Base-by-base conservation (phyloP, 495 filamentous ascomycete species). In the Talaromyces nanjingensis region DNA sequence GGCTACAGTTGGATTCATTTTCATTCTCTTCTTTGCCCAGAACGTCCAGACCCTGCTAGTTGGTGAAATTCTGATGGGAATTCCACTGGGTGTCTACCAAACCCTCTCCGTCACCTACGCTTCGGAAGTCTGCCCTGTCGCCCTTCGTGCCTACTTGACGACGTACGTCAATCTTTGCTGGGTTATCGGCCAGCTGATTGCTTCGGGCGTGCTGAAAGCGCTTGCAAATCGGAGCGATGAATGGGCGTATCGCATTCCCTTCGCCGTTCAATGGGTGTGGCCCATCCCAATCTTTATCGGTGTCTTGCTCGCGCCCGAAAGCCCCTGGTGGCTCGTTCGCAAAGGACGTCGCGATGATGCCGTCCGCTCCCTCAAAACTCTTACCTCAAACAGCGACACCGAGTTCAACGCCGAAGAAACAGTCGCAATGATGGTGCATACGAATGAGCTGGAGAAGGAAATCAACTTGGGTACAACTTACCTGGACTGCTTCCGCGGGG, bases 401-500 rank as follows among this genome's bases (percentile, higher is more conserved):
- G 73, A 82, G 56, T 85, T 88, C 63, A 76, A 89, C 57, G 74
- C 80, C 5, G 81, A 86, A 66, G 84, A 88, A 70, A 86, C 84
- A 1, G 73, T 90, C 33, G 81, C 85, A 49, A 88, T 89, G 85
- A 89, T 89, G 83, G 81, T 86, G 18, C 86, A 87, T 66, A 88
- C 86, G 18, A 85, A 83, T 34, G 82, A 83, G 16, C 72, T 87
- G 7, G 87, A 89, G 69, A 75, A 85, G 63, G 81, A 83, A 29
- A 80, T 81, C 52, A 83, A 79, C 20, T 73, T 71, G 39, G 81
- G 83, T 22, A 79, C 84, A 25, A 77, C 72, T 27, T 87, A 85
- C 67, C 65, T 73, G 63, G 86, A 89, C 68, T 85, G 86, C 74
- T 88, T 89, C 75, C 84, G 81, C 68, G 85, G 86, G 0, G 76